Base-by-base conservation (phyloP, 306 rosid genomes). In the Casuarina equisetifolia region DNA sequence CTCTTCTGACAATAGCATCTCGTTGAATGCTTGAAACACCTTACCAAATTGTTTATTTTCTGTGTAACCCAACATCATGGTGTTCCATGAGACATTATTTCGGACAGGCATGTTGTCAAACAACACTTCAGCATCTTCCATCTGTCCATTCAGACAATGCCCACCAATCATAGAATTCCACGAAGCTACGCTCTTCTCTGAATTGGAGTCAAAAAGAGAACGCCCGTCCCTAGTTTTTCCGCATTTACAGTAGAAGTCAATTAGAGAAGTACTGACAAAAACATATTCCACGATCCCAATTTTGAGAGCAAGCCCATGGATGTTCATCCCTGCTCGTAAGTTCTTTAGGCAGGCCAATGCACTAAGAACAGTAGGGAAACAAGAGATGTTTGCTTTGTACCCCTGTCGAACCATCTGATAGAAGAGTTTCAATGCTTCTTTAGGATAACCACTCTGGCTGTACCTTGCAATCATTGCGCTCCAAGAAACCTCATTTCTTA, bases 401-500 rank as follows among this genome's bases (percentile, higher is more conserved):
- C 72, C 61, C 1, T 63, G 39, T 38, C 10, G 20, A 16, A 63
- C 40, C 78, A 75, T 75, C 61, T 9, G 71, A 61, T 11, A 55
- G 67, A 75, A 62, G 38, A 75, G 78, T 17, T 61, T 38, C 78
- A 75, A 49, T 0, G 78, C 72, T 63, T 75, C 72, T 75, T 48
- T 61, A 10, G 71, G 72, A 75, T 36, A 36, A 12, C 78, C 72
- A 38, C 48, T 46, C 32, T 75, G 78, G 16, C 71, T 62, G 59
- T 62, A 75, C 78, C 78, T 62, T 0, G 78, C 36, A 25, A 75
- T 75, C 78, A 75, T 75, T 46, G 61, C 71, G 46, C 78, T 75
- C 78, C 78, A 75, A 62, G 78, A 75, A 32, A 75, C 48, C 42
- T 75, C 78, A 48, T 75, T 62, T 62, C 78, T 75, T 19, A 59